These are phyloP conservation scores for Carpinus viminea DNA, from an alignment of 306 rosid genomes.

Conservation along the genomic window DNA sequence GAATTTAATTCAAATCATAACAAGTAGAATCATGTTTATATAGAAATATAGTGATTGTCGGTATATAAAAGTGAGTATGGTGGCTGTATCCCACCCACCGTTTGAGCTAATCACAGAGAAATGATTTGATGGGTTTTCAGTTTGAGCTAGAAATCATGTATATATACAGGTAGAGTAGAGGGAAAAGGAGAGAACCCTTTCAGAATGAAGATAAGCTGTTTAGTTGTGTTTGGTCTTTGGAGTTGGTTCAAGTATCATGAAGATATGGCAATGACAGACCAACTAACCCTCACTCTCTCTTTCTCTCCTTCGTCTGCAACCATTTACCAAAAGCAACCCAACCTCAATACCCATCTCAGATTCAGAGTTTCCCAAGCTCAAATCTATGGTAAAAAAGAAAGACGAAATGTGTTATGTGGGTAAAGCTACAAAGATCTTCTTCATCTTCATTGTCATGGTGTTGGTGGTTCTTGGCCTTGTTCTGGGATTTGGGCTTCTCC, in stretches of 20 bases:
- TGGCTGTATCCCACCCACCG: slow-evolving; percentile 64
- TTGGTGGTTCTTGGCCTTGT: slow-evolving; percentile 65
- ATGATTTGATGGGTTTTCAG: background rate
- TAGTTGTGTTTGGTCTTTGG: slow-evolving; percentile 21
- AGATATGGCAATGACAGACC: slow-evolving; percentile 10
- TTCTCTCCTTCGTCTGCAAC: no score
- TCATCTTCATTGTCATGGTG: slow-evolving; percentile 82
- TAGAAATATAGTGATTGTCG: background rate
- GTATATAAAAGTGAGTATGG: background rate
- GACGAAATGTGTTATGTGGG: slow-evolving; percentile 84
- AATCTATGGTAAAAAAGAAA: background rate
- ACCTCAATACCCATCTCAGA: slow-evolving; percentile 10
- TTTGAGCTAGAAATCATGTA: slow-evolving; percentile 10
- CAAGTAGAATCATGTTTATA: no score
- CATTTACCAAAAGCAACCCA: slow-evolving; percentile 32
- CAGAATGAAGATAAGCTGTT: background rate
- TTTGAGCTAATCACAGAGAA: slow-evolving; percentile 19
- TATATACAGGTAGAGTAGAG: background rate
- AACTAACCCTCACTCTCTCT: no score
- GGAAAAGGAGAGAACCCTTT: background rate
- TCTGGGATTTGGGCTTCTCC: slow-evolving; percentile 66
- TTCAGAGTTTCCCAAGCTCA: slow-evolving; percentile 17
- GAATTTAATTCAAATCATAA: background rate
- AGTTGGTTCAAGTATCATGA: slow-evolving; percentile 17
- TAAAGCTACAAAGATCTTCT: slow-evolving; percentile 99